Evolutionary conservation across 495 filamentous ascomycete species (phyloP).

Genomic region (Pseudomonodictys pantanalensis): DNA sequence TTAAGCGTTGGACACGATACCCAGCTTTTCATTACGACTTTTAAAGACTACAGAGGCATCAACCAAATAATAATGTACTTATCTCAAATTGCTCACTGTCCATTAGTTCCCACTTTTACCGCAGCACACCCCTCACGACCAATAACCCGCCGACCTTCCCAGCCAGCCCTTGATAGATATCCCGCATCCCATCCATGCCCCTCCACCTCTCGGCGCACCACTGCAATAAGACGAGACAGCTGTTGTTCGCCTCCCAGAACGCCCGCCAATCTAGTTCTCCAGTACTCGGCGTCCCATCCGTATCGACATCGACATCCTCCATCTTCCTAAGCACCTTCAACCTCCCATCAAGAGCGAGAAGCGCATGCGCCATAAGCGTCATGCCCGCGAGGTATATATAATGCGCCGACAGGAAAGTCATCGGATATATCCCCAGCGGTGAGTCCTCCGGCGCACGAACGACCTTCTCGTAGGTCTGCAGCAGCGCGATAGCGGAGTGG

Average conservation of each 20-base stretch:
- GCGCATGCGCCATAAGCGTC: slow-evolving; percentile 16
- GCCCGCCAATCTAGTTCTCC: neutral
- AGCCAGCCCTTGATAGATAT: slow-evolving; percentile 1
- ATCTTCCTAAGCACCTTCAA: neutral
- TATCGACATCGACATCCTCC: neutral
- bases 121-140: neutral
- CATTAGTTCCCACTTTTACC: neutral
- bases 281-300: neutral
- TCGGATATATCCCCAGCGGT: slow-evolving; percentile 7
- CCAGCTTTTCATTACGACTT: no score
- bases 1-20: no score
- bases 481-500: slow-evolving; percentile 7
- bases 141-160: neutral
- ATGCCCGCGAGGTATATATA: slow-evolving; percentile 18
- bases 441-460: slow-evolving; percentile 2
- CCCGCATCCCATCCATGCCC: slow-evolving; percentile 15
- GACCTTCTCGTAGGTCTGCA: slow-evolving; percentile 11
- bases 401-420: slow-evolving; percentile 15
- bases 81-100: no score
- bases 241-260: slow-evolving; percentile 4
- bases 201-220: slow-evolving; percentile 11
- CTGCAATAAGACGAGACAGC: slow-evolving; percentile 4
- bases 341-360: slow-evolving; percentile 8
- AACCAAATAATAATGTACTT: no score
- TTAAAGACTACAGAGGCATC: no score